These are phyloP conservation scores for Suillus fuscotomentosus DNA, from an alignment of 768 basidiomycete genomes.

Conservation along the genomic window DNA sequence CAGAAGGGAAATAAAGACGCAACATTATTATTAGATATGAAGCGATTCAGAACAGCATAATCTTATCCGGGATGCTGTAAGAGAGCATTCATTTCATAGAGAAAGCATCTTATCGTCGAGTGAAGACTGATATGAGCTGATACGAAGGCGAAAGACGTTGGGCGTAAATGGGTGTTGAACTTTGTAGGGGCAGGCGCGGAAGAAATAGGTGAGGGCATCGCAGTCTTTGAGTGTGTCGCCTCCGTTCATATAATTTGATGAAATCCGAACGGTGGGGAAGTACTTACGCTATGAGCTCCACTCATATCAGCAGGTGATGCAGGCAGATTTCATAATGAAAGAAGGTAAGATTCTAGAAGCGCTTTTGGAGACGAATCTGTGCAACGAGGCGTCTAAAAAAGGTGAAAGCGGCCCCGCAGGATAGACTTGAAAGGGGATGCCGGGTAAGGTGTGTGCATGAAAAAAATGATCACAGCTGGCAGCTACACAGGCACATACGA, in stretches of 20 bases:
- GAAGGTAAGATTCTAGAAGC: not conserved
- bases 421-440: conserved; percentile 12
- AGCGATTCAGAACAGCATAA: not conserved
- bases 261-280: conserved; percentile 8
- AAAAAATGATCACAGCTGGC: not conserved
- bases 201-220: conserved; percentile 2
- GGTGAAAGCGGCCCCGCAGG: conserved; percentile 15
- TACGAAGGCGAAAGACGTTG: not conserved
- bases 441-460: conserved; percentile 4
- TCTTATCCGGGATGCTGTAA: not conserved
- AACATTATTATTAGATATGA: not conserved
- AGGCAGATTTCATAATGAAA: conserved; percentile 12
- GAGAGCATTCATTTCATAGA: not conserved
- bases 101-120: conserved; percentile 1
- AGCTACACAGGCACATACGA: not conserved
- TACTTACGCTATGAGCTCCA: conserved; percentile 11
- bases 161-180: conserved; percentile 1
- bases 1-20: not conserved
- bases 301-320: conserved; percentile 23
- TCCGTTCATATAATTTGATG: conserved; percentile 8
- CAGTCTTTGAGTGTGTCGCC: conserved; percentile 3
- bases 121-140: not conserved
- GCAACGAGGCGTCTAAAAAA: conserved; percentile 17
- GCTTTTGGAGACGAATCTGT: not conserved
- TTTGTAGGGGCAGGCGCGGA: conserved; percentile 1